Conservation (phyloP, 164 flowering plant species). For the Nelumbo lutea region DNA sequence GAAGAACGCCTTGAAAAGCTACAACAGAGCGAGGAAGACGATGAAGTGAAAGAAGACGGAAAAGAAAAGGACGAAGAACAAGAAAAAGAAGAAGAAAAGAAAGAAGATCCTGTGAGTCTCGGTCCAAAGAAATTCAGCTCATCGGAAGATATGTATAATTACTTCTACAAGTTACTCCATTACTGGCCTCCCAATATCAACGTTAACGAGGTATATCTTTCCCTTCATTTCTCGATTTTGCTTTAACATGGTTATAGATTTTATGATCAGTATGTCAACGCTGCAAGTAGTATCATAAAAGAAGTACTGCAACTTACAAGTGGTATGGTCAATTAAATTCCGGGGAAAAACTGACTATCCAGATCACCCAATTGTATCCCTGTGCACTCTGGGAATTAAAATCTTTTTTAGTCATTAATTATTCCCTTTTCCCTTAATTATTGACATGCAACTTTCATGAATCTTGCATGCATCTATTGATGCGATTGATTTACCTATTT, state of each 20-base stretch:
- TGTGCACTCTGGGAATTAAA: too few relatives aligned
- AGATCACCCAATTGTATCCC: too few relatives aligned
- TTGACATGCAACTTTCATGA: too few relatives aligned
- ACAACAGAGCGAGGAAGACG: conserved; percentile 10
- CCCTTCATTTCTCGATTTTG: neutral
- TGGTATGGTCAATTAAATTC: too few relatives aligned
- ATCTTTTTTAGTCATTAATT: too few relatives aligned
- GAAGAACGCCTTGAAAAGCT: conserved; percentile 30
- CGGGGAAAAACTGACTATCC: too few relatives aligned
- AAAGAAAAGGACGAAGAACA: conserved; percentile 7
- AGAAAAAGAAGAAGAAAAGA: neutral
- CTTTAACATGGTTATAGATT: neutral
- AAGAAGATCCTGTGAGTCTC: neutral
- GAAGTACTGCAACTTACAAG: too few relatives aligned
- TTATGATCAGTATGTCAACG: too few relatives aligned
- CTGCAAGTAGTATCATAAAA: too few relatives aligned
- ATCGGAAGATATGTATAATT: conserved; percentile 74
- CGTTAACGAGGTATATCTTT: conserved; percentile 56
- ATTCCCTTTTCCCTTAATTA: too few relatives aligned
- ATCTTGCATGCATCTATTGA: too few relatives aligned
- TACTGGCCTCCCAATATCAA: conserved; percentile 72
- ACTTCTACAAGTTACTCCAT: conserved; percentile 70
- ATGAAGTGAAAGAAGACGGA: conserved; percentile 5
- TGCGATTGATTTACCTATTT: too few relatives aligned
- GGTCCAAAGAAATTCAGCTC: conserved; percentile 32